Evolutionary conservation across 768 basidiomycete genomes (phyloP), one percentile per base, ranked within the genome.

Genomic region (Hypholoma fasciculare): DNA sequence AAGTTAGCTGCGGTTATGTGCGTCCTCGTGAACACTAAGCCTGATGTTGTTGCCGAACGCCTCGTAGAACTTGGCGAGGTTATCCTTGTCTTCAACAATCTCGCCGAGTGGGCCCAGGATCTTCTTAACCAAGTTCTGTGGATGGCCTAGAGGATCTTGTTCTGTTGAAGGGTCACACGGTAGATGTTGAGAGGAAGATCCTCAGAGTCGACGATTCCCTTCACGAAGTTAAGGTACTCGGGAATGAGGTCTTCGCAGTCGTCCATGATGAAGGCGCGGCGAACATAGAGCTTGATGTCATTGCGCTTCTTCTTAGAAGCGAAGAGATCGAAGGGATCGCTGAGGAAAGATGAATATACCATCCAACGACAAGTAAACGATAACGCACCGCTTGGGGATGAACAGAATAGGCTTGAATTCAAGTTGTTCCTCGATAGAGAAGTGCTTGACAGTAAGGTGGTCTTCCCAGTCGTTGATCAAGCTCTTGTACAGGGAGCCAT

Each of bases 261-360:
- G 78, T 99, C 97, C 94, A 97, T 98, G 85, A 99, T 98, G 85
- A 99, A 98, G 70, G 98, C 96, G 57, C 97, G 94, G 82, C 97
- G 94, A 67, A 99, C 97, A 73, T 98, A 99, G 74, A 99, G 95
- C 82, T 99, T 99, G 86, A 99, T 98, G 90, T 98, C 98, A 86
- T 98, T 98, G 70, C 96, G 93, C 87, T 98, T 98, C 92, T 98
- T 98, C 90, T 99, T 98, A 60, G 92, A 92, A 82, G 98, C 97
- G 80, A 99, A 99, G 74, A 99, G 90, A 71, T 99, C 97, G 77
- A 98, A 98, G 52, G 97, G 97, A 44, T 96, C 97, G 60, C 95
- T 95, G 48, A 2, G 44, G 5, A 16, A 8, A 46, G 37, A 9
- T 36, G 61, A 53, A 48, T 55, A 61, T 13, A 65, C 54, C 4